Conservation (phyloP, 1,284 basidiomycete species). For the Cryptococcus hybrid region DNA sequence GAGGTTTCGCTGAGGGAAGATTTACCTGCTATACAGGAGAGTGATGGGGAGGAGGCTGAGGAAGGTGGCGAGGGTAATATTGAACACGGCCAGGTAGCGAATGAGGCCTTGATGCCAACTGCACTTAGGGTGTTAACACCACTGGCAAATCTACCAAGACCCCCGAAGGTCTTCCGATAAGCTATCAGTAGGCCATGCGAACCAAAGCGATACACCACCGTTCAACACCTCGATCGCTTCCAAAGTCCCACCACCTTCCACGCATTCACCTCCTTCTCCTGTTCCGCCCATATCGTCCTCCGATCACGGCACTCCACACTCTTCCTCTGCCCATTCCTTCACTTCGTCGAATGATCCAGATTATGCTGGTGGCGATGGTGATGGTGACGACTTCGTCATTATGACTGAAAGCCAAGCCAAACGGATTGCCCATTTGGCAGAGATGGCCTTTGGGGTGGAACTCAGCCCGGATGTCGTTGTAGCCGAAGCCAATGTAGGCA, state of each 20-base stretch:
- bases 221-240: neutral
- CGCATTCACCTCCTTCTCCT: slow-evolving; percentile 2
- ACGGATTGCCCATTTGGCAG: slow-evolving; percentile 74
- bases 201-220: neutral
- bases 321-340: neutral
- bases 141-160: neutral
- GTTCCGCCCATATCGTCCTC: slow-evolving; percentile 1
- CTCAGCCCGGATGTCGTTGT: slow-evolving; percentile 85
- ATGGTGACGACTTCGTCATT: slow-evolving; percentile 91
- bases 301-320: slow-evolving; percentile 1
- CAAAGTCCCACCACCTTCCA: neutral
- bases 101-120: neutral
- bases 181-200: neutral
- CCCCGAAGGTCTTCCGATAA: neutral
- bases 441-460: slow-evolving; percentile 81
- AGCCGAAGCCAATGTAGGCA: slow-evolving; percentile 84
- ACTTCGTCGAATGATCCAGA: neutral
- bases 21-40: neutral
- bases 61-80: neutral
- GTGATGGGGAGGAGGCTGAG: neutral
- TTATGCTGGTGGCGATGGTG: slow-evolving; percentile 37
- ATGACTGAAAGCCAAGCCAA: slow-evolving; percentile 87
- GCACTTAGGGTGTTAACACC: neutral
- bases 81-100: too few relatives aligned
- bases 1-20: neutral